phyloP scores from a whole-genome alignment of 2,329 filamentous ascomycete species.

The Colletotrichum caudatum region DNA sequence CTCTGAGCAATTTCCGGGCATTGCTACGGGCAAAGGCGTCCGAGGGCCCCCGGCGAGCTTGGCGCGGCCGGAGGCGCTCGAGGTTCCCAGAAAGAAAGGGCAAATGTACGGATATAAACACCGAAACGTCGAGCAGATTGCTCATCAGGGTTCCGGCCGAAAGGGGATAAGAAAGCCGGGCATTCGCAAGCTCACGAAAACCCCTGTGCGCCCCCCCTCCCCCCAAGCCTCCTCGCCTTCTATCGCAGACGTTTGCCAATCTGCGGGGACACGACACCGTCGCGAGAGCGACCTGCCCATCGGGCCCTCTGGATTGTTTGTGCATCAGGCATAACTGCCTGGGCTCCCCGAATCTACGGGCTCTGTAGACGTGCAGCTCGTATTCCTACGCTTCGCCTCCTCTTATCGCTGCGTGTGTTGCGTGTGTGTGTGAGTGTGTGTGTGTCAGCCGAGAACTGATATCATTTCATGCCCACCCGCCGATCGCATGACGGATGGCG shows the following conservation, averaged over 20 bases:
- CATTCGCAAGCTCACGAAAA: neutral
- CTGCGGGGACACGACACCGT: neutral
- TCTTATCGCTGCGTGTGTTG: neutral
- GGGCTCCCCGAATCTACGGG: neutral
- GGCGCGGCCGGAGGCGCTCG: neutral
- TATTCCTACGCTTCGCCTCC: slow-evolving; percentile 18
- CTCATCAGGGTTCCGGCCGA: neutral
- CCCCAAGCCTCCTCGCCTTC: too few relatives aligned
- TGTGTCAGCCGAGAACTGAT: slow-evolving; percentile 8
- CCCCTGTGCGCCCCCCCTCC: too few relatives aligned
- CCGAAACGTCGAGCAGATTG: neutral
- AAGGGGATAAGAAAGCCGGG: neutral
- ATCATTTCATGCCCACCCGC: slow-evolving; percentile 7
- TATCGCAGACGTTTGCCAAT: neutral
- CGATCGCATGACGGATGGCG: slow-evolving; percentile 15
- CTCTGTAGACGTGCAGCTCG: slow-evolving; percentile 29
- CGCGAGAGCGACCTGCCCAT: neutral
- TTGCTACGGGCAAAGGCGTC: neutral
- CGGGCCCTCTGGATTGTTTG: neutral
- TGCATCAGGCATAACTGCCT: neutral
- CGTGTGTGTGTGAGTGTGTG: neutral
- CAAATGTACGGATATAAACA: neutral
- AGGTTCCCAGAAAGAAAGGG: neutral
- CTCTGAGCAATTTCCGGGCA: slow-evolving; percentile 21
- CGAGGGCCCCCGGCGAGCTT: slow-evolving; percentile 4